Evolutionary conservation across 495 filamentous ascomycete species (phyloP).

Genomic region (Parathielavia hyrcaniae): DNA sequence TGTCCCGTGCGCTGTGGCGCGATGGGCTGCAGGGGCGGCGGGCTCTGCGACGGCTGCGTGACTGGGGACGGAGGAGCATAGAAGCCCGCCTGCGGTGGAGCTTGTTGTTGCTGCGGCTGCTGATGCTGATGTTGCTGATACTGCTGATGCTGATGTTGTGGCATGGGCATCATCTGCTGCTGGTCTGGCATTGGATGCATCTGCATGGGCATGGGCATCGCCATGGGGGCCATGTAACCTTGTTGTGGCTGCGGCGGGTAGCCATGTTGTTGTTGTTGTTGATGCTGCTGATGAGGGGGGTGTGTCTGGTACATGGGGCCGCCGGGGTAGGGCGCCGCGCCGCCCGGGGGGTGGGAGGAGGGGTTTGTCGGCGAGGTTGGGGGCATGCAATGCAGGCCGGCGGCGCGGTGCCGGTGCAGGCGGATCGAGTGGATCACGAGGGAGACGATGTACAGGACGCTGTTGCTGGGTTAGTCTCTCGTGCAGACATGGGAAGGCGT

Average conservation of each 20-base stretch:
- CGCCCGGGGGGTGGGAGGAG: neutral
- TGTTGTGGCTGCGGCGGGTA: conserved; percentile 11
- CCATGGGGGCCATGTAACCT: neutral
- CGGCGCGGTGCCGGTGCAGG: conserved; percentile 43
- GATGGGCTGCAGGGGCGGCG: neutral
- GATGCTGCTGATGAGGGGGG: neutral
- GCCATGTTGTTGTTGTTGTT: conserved; percentile 1
- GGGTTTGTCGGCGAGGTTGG: neutral
- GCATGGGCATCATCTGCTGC: neutral
- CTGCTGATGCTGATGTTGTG: neutral
- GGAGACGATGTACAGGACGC: conserved; percentile 36
- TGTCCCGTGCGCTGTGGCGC: neutral
- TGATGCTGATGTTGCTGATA: neutral
- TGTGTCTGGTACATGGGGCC: neutral
- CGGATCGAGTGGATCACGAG: conserved; percentile 37
- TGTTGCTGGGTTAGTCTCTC: conserved; percentile 14
- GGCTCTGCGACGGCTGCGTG: conserved; percentile 1
- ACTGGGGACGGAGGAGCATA: neutral
- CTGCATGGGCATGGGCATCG: neutral
- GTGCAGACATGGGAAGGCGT: too few species aligned
- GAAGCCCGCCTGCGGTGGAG: neutral
- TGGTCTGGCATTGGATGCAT: neutral
- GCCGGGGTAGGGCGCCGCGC: neutral
- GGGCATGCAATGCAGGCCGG: conserved; percentile 38
- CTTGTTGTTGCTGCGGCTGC: neutral